Evolutionary conservation across 1,284 basidiomycete genomes (phyloP).

Genomic region (Sporisorium graminicola): DNA sequence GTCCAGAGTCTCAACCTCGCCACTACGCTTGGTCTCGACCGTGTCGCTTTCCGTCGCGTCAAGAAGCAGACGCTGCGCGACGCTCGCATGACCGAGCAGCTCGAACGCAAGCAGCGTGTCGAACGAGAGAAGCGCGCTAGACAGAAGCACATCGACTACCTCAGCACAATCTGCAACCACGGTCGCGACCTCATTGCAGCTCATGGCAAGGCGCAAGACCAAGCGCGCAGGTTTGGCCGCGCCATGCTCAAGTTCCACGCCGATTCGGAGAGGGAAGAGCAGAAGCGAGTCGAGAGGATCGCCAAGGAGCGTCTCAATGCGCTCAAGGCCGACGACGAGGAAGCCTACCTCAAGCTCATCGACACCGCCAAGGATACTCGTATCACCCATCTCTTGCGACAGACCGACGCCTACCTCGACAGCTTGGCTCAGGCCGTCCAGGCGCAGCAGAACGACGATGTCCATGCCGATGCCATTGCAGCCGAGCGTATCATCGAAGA

Average conservation of each 20-base stretch:
- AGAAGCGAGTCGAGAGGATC: conserved; percentile 86
- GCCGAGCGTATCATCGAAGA: conserved; percentile 56
- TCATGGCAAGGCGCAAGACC: conserved; percentile 74
- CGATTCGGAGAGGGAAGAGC: conserved; percentile 74
- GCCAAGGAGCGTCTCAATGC: conserved; percentile 99
- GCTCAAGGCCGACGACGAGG: conserved; percentile 97
- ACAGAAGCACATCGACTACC: conserved; percentile 95
- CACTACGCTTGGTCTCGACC: conserved; percentile 87
- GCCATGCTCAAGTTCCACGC: conserved; percentile 72
- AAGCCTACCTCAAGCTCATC: conserved; percentile 98
- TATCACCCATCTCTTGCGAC: conserved; percentile 93
- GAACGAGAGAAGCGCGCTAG: conserved; percentile 94
- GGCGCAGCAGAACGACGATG: conserved; percentile 87
- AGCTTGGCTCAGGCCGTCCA: conserved; percentile 93
- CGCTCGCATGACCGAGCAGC: conserved; percentile 87
- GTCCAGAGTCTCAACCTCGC: conserved; percentile 89
- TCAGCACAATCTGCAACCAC: conserved; percentile 87
- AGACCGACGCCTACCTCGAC: conserved; percentile 95
- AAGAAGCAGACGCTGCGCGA: conserved; percentile 90
- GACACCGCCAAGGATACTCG: conserved; percentile 99
- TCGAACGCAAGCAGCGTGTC: conserved; percentile 89
- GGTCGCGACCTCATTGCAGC: conserved; percentile 80
- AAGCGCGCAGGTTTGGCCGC: conserved; percentile 72
- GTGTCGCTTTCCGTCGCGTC: conserved; percentile 87
- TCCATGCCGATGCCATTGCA: conserved; percentile 66